Conservation (phyloP, 306 rosid genomes). For the Elaeagnus macrophylla region DNA sequence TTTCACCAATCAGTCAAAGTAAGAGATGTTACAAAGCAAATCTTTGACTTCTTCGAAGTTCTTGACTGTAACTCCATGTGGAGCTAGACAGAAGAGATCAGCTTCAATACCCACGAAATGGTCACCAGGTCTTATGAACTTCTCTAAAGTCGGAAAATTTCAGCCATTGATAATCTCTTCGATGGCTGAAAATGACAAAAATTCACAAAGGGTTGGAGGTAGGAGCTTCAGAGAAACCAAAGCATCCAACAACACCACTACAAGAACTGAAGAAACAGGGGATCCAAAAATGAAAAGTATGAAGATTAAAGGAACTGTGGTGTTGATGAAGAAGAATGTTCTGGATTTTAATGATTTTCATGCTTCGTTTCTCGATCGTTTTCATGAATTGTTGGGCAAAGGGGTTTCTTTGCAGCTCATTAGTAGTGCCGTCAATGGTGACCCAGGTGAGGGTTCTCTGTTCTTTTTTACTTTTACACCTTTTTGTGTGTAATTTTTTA, state of each 20-base stretch:
- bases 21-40: conserved; percentile 9
- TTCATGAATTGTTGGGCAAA: conserved; percentile 51
- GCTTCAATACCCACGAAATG: not conserved
- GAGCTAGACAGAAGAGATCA: conserved; percentile 2
- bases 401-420: conserved; percentile 48
- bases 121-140: not conserved
- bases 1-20: not conserved
- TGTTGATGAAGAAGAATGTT: conserved; percentile 69
- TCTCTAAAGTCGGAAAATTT: conserved; percentile 6
- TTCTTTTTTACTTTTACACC: not conserved
- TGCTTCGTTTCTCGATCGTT: conserved; percentile 41
- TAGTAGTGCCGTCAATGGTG: conserved; percentile 43
- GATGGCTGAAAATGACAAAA: not conserved
- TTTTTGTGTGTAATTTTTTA: not conserved
- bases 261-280: not conserved
- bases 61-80: conserved; percentile 4
- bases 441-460: conserved; percentile 27
- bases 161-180: conserved; percentile 15
- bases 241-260: conserved; percentile 13
- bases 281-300: not conserved
- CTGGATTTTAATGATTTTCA: conserved; percentile 56
- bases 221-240: not conserved
- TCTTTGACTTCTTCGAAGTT: conserved; percentile 4
- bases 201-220: not conserved
- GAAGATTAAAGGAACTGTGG: conserved; percentile 46